These are phyloP conservation scores for Syncephalastrum monosporum DNA, from an alignment of 371 early-diverging fungal species.

Conservation along the genomic window DNA sequence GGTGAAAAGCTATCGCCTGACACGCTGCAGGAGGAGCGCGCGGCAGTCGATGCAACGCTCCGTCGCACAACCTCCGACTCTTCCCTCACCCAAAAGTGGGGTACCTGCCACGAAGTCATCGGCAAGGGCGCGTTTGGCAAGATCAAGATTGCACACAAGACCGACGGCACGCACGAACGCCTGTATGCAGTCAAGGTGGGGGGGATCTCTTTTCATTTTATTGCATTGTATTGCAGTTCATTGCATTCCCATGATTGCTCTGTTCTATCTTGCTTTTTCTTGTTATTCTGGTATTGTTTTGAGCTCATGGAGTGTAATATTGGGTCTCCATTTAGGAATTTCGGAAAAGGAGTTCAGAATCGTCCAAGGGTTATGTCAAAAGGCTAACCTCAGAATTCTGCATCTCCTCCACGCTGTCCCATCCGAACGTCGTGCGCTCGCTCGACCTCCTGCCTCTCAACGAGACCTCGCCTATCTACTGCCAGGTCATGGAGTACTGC, in stretches of 20 bases:
- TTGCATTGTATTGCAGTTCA: not conserved
- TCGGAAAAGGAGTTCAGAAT: slow-evolving; percentile 53
- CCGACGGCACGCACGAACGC: slow-evolving; percentile 25
- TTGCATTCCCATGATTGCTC: too few species aligned
- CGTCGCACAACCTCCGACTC: slow-evolving; percentile 16
- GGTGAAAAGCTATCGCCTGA: slow-evolving; percentile 22
- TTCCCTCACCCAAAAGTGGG: slow-evolving; percentile 43
- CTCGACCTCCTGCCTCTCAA: slow-evolving; percentile 80
- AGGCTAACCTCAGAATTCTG: slow-evolving; percentile 89
- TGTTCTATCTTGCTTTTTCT: too few species aligned
- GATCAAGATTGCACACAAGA: slow-evolving; percentile 42
- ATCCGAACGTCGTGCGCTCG: slow-evolving; percentile 88
- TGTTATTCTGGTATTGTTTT: too few species aligned
- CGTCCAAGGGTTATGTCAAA: slow-evolving; percentile 77
- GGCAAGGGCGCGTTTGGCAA: slow-evolving; percentile 53
- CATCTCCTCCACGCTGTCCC: slow-evolving; percentile 83
- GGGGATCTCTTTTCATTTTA: not conserved
- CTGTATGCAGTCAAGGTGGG: slow-evolving; percentile 55
- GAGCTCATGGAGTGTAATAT: too few species aligned
- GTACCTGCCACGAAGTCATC: slow-evolving; percentile 44
- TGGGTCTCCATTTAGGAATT: slow-evolving; percentile 53
- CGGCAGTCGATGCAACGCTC: slow-evolving; percentile 21
- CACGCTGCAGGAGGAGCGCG: slow-evolving; percentile 30
- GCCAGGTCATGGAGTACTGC: slow-evolving; percentile 76
- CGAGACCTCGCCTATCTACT: slow-evolving; percentile 52